Base-by-base conservation (phyloP, 2,329 filamentous ascomycete species). In the Cladophialophora psammophila region DNA sequence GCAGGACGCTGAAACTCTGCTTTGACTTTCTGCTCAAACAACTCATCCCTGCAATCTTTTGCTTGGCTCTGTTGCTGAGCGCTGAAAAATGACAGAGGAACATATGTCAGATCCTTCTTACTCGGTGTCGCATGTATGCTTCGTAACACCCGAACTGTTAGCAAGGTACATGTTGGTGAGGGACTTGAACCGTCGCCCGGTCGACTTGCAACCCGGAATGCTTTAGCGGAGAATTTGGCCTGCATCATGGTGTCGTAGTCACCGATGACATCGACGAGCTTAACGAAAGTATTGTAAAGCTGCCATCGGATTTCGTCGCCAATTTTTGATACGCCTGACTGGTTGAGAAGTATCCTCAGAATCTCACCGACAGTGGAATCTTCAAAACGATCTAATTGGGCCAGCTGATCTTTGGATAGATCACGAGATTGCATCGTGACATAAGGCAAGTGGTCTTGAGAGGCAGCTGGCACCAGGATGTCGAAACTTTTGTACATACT, bases 31-130 rank as follows among this genome's bases (percentile, higher is more conserved):
- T 86, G 84, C 1, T 85, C 83, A 72, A 92, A 91, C 2, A 83
- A 83, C 4, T 86, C 82, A 53, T 88, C 83, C 69, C 87, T 85
- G 0, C 82, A 78, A 36, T 84, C 81, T 66, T 82, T 82, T 34
- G 83, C 80, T 71, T 88, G 85, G 0, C 87, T 83, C 68, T 89
- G 84, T 76, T 92, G 90, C 65, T 89, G 88, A 7, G 85, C 81
- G 70, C 86, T 88, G 80, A 91, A 91, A 70, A 91, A 87, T 53
- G 79, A 84, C 35, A 91, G 78, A 0, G 90, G 88, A 1, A 85
- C 81, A 70, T 90, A 90, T 63, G 84, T 81, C 73, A 86, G 85
- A 34, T 83, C 82, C 1, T 84, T 79, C 26, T 84, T 83, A 2
- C 80, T 78, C 8, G 86, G 76, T 38, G 81, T 82, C 15, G 82